phyloP scores from a whole-genome alignment of 2,329 filamentous ascomycete genomes.

The Penicillium fuscoglaucum region DNA sequence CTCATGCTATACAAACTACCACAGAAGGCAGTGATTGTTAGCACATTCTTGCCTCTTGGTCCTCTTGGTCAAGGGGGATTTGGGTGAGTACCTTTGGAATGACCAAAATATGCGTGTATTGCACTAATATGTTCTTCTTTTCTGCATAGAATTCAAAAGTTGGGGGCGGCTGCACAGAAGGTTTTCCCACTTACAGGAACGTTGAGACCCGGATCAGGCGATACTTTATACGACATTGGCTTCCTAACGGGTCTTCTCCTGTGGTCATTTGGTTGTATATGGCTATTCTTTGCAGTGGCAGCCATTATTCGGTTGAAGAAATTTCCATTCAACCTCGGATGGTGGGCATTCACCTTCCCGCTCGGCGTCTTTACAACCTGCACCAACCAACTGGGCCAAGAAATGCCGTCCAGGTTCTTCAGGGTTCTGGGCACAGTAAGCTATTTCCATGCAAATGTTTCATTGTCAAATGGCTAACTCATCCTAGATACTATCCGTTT shows the following conservation, averaged over 20 bases:
- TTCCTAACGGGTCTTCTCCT: not conserved
- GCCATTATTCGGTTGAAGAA: not conserved
- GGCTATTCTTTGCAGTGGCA: not conserved
- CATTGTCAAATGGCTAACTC: not conserved
- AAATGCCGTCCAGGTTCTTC: not conserved
- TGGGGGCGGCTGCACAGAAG: not conserved
- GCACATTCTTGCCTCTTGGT: not conserved
- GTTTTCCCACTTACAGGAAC: not conserved
- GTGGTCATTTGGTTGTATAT: not conserved
- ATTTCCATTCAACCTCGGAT: slow-evolving; percentile 3
- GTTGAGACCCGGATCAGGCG: not conserved
- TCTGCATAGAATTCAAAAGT: not conserved
- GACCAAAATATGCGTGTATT: no score
- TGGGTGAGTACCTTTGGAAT: not conserved
- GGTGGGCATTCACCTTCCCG: slow-evolving; percentile 1
- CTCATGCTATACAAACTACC: not conserved
- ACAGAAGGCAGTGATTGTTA: not conserved
- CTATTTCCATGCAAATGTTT: not conserved
- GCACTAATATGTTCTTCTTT: not conserved
- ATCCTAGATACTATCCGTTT: not conserved
- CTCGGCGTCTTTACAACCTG: not conserved
- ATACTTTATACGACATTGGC: not conserved
- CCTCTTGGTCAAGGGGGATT: not conserved
- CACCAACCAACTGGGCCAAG: not conserved
- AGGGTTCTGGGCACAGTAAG: not conserved